phyloP scores from a whole-genome alignment of 2,329 filamentous ascomycete species.

The Sordariomycetes sp. region DNA sequence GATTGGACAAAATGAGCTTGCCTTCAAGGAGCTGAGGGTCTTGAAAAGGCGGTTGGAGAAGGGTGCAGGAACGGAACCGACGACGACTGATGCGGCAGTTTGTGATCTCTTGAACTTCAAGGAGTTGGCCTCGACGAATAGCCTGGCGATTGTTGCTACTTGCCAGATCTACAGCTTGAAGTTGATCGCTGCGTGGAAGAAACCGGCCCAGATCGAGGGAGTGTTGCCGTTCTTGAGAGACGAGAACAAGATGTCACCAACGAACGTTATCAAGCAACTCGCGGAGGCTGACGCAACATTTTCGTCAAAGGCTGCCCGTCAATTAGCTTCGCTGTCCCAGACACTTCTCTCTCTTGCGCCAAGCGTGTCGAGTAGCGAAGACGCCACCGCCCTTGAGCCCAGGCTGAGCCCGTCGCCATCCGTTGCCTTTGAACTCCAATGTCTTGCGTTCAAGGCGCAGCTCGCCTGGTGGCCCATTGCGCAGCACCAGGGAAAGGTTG shows the following conservation, averaged over 20 bases:
- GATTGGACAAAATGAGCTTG: conserved; percentile 57
- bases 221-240: conserved; percentile 45
- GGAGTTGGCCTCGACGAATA: conserved; percentile 28
- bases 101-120: conserved; percentile 55
- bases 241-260: conserved; percentile 44
- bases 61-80: conserved; percentile 12
- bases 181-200: conserved; percentile 51
- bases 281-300: conserved; percentile 34
- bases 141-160: conserved; percentile 47
- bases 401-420: conserved; percentile 47
- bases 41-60: conserved; percentile 55
- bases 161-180: conserved; percentile 58
- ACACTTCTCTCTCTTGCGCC: conserved; percentile 57
- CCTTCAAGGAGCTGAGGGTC: conserved; percentile 57
- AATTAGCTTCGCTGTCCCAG: conserved; percentile 59
- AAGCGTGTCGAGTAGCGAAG: conserved; percentile 55
- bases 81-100: conserved; percentile 25
- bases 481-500: conserved; percentile 47
- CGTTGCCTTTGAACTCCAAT: conserved; percentile 53
- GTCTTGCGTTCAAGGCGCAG: conserved; percentile 51
- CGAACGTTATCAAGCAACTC: conserved; percentile 42
- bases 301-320: conserved; percentile 50
- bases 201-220: conserved; percentile 49
- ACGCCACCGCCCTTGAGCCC: conserved; percentile 42
- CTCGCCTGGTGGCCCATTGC: conserved; percentile 58